Percentiles rank a stretch among this genome's conserved stretches.
phyloP scores from a whole-genome alignment of 1,139 yeast species.

The Saccharomyces hybrid region DNA sequence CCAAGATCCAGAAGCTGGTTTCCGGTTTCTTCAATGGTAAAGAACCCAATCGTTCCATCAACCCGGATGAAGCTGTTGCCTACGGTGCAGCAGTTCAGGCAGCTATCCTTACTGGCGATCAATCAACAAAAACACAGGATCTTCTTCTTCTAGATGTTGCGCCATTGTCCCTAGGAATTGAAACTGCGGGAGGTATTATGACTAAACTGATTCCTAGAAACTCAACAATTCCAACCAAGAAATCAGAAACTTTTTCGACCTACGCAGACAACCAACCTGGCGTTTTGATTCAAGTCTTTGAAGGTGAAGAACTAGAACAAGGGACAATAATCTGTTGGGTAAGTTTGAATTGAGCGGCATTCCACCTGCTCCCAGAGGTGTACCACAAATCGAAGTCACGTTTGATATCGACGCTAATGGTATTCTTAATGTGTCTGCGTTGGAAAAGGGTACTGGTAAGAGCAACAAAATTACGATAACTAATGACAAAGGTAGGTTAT shows the following conservation, averaged over 20 bases:
- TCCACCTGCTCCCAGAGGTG: constrained; percentile 97
- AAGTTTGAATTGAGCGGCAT: constrained; percentile 90
- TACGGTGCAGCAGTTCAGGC: constrained; percentile 77
- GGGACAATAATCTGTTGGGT: constrained; percentile 90
- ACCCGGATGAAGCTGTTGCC: constrained; percentile 69
- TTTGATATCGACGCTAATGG: constrained; percentile 95
- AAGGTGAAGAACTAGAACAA: constrained; percentile 94
- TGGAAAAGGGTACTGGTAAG: constrained; percentile 89
- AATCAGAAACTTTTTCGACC: constrained; percentile 92
- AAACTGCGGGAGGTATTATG: constrained; percentile 97
- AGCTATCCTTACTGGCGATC: constrained; percentile 84
- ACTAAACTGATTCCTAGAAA: constrained; percentile 92
- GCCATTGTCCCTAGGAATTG: constrained; percentile 91
- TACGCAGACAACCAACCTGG: constrained; percentile 96
- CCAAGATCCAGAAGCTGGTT: constrained; percentile 76
- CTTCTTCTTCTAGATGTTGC: constrained; percentile 81
- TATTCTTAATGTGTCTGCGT: constrained; percentile 85
- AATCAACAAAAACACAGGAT: constrained; percentile 71
- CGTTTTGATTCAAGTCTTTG: constrained; percentile 88
- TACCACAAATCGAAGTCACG: constrained; percentile 93
- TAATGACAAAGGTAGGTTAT: constrained; percentile 87
- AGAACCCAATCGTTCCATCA: constrained; percentile 74
- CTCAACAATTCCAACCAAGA: constrained; percentile 92
- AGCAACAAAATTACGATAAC: constrained; percentile 68
- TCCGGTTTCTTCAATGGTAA: constrained; percentile 81